Evolutionary conservation across 306 rosid species (phyloP), one percentile per base, ranked within the genome.

Genomic region (Malus fusca): DNA sequence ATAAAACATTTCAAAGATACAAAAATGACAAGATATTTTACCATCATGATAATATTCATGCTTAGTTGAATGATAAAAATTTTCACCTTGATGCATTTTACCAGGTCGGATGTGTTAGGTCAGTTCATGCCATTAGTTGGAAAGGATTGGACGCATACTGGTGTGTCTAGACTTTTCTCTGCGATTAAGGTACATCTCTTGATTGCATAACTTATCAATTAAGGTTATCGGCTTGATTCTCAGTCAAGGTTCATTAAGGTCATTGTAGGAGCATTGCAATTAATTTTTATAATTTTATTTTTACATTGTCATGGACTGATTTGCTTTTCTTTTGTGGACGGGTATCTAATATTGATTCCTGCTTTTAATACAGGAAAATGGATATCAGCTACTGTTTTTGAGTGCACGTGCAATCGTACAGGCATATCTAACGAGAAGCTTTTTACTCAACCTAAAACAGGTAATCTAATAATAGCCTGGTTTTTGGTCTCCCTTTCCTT

Each of bases 81-180:
- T 71, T 66, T 62, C 46, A 31, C 67, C 60, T 69, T 33, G 69
- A 52, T 25, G 42, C 52, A 26, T 76, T 26, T 66, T 83, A 80
- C 60, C 77, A 92, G 99, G 90, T 96, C 99, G 64, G 98, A 96
- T 86, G 99, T 96, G 67, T 87, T 96, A 86, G 98, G 99, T 78
- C 98, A 92, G 86, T 92, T 96, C 88, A 96, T 96, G 99, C 99
- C 99, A 81, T 88, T 92, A 77, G 97, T 96, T 81, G 99, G 98
- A 65, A 96, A 87, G 85, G 98, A 96, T 79, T 96, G 99, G 99
- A 82, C 93, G 1, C 99, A 96, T 78, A 89, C 97, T 83, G 98
- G 99, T 58, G 99, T 96, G 26, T 97, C 99, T 75, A 89, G 87
- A 87, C 92, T 96, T 74, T 96, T 92, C 86, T 89, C 79, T 60